Percentiles rank a stretch among this genome's conserved stretches.
These are phyloP conservation scores for Thelonectria rubi DNA, from an alignment of 2,329 filamentous ascomycete species.

Conservation along the genomic window DNA sequence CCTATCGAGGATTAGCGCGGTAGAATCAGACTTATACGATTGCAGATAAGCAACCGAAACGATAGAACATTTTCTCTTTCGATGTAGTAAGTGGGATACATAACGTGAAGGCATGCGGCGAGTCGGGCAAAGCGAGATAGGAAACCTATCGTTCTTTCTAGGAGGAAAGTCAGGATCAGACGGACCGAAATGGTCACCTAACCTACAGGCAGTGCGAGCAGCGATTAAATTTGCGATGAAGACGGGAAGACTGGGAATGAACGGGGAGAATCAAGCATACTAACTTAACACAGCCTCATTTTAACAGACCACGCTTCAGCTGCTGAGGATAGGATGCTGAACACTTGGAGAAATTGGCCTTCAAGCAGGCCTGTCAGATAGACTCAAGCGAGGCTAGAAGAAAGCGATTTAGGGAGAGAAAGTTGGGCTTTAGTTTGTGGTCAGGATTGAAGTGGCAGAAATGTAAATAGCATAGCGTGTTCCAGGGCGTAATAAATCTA, in stretches of 20 bases:
- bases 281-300: constrained; percentile 5
- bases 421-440: no score
- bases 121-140: not conserved
- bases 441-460: no score
- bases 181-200: not conserved
- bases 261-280: not conserved
- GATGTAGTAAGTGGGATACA: not conserved
- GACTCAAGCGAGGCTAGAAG: no score
- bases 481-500: no score
- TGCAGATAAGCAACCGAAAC: not conserved
- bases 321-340: constrained; percentile 31
- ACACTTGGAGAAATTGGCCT: constrained; percentile 31
- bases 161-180: not conserved
- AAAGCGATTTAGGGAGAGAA: no score
- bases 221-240: not conserved
- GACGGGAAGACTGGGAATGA: no score
- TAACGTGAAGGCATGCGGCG: not conserved
- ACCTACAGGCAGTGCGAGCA: not conserved
- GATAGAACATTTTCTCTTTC: constrained; percentile 4
- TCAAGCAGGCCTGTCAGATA: constrained; percentile 10
- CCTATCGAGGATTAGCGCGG: not conserved
- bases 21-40: not conserved
- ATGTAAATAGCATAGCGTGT: no score
- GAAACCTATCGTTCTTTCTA: not conserved
- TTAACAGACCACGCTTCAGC: constrained; percentile 20